Evolutionary conservation across 2,329 filamentous ascomycete genomes (phyloP), one percentile per base, ranked within the genome.

Genomic region (Colletotrichum simmondsii): DNA sequence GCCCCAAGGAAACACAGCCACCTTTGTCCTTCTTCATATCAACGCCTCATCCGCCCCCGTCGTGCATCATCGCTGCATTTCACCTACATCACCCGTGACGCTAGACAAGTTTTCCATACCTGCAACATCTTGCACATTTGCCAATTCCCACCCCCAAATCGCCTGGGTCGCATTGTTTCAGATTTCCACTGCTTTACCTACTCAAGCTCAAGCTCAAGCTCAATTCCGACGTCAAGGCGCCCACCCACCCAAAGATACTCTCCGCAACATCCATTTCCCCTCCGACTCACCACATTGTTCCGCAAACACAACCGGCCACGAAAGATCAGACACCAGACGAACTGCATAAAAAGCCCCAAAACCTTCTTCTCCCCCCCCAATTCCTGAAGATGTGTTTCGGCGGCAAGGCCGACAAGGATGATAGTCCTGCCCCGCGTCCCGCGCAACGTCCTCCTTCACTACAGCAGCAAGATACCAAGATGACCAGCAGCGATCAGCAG

Each of bases 301-400:
- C 37, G 60, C 37, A 60, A 22, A 58, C 59, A 57, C 53, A 53
- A 14, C n/a, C 37, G 14, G 16, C 16, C 32, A 57, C 30, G 32
- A 35, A 22, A 56, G 8, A 52, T 30, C 14, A 22, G 65, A 70
- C 59, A 64, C 26, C 42, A 35, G 71, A 73, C 61, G 71, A 73
- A 73, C 71, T 46, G 59, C 65, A 64, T 68, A 28, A 72, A 68
- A n/a, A 30, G 52, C 56, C 19, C 11, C 2, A 22, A 22, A 53
- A 49, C 60, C 16, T 24, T 42, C 24, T 49, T 49, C 19, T 7
- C 37, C 16, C 32, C 32, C 32, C 32, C 32, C 10, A 10, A 14
- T n/a, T 22, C 42, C 37, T 58, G 8, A 68, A 26, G 11, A 89
- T 89, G 87, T 89, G 87, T 78, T 88, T 89, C 75, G 85, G 86